Percentiles rank a stretch among this genome's conserved stretches.
These are phyloP conservation scores for Hemerocallis citrina DNA, from an alignment of 106 monocot species.

Conservation along the genomic window DNA sequence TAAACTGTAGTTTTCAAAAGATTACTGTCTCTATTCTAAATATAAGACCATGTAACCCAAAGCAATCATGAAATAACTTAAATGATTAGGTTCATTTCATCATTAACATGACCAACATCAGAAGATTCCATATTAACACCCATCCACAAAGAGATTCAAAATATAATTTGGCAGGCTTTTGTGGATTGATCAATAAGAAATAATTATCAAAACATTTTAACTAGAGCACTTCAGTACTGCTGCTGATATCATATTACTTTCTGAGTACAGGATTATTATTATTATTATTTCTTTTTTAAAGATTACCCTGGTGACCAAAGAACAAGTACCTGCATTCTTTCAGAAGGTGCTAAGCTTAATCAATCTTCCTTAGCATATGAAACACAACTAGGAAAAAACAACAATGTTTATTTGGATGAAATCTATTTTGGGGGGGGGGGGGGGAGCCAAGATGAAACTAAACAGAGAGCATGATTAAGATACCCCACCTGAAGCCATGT, in stretches of 20 bases:
- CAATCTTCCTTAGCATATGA: not conserved
- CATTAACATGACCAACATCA: not conserved
- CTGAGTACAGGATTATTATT: not conserved
- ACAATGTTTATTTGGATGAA: not conserved
- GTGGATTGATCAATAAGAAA: not conserved
- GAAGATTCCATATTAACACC: not conserved
- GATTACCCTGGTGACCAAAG: not conserved
- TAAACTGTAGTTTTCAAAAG: too few species aligned
- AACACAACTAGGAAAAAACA: not conserved
- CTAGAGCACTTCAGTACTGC: not conserved
- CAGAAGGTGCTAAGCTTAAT: not conserved
- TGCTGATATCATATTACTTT: not conserved
- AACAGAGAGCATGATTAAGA: not conserved
- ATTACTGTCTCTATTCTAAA: too few species aligned
- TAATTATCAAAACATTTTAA: not conserved
- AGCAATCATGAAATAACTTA: not conserved
- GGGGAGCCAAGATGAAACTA: too few species aligned
- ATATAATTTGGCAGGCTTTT: not conserved
- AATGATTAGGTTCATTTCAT: not conserved
- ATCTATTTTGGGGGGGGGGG: too few species aligned
- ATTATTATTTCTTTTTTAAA: not conserved
- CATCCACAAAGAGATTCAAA: not conserved
- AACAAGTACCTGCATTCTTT: not conserved
- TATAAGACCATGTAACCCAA: too few species aligned
- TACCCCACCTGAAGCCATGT: slow-evolving; percentile 39